Evolutionary conservation across 306 rosid species (phyloP), one percentile per base, ranked within the genome.

Genomic region (Corylus heterophylla): DNA sequence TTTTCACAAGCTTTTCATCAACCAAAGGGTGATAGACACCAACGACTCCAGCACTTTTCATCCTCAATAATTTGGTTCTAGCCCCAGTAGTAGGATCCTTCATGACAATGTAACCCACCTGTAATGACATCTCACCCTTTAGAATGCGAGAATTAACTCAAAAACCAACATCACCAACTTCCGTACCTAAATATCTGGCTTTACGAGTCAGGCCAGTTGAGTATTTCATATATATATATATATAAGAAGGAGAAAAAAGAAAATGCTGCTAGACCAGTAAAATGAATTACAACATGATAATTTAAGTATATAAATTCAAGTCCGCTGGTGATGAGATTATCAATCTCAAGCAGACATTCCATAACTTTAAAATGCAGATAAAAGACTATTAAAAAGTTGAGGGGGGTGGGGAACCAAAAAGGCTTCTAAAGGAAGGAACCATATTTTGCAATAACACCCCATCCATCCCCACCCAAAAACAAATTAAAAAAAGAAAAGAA

Each of bases 61-160:
- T 89, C 84, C 98, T 89, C 84, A 94, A 79, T 78, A 94, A 79
- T 77, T 86, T 90, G 67, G 88, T 77, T 85, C 89, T 85, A 31
- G 81, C 82, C 69, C 94, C 86, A 0, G 96, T 90, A 35, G 92
- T 84, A 2, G 88, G 94, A 61, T 94, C 94, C 35, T 25, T 88
- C 97, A 90, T 90, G 17, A 94, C 97, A 83, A 94, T 89, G 81
- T 94, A 94, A 59, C 97, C 98, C 48, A 89, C 98, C 98, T 94
- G 93, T 80, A 82, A 79, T 27, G 72, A 42, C 50, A 68, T n/a
- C 50, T 42, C 48, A 64, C 70, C 48, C 31, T 4, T 68, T 48
- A 68, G 42, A 48, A 68, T 13, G 70, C 48, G 12, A 64, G 51
- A 68, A 42, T 27, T 8, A n/a, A 39, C 72, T 42, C 49, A 42